phyloP scores from a whole-genome alignment of 148 eudicot genomes.

The Fagopyrum esculentum region DNA sequence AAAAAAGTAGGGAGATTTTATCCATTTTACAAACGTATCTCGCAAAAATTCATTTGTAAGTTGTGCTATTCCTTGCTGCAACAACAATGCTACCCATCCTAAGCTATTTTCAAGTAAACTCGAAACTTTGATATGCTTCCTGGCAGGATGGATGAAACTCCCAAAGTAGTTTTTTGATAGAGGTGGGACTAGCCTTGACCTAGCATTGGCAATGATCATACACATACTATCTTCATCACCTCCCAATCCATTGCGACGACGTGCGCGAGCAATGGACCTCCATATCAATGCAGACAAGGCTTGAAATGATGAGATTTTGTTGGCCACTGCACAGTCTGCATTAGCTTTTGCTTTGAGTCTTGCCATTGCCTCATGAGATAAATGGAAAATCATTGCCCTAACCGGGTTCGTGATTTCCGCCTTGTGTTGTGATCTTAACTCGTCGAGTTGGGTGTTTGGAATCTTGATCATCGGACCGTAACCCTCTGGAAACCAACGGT shows the following conservation, averaged over 20 bases:
- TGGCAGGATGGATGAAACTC: constrained; percentile 17
- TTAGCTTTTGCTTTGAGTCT: constrained; percentile 51
- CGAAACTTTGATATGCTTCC: neutral
- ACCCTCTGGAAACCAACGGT: constrained; percentile 27
- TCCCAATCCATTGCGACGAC: constrained; percentile 8
- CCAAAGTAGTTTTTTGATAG: constrained; percentile 50
- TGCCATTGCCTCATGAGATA: constrained; percentile 43
- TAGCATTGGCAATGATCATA: constrained; percentile 45
- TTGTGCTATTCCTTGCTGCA: neutral
- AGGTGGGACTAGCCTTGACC: constrained; percentile 27
- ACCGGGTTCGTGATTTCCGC: constrained; percentile 15
- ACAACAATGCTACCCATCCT: neutral
- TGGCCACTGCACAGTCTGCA: neutral
- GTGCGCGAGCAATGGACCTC: constrained; percentile 57
- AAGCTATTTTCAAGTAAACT: neutral
- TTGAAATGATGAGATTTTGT: constrained; percentile 57
- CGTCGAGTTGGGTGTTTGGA: constrained; percentile 29
- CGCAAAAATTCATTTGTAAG: neutral
- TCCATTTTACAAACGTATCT: neutral
- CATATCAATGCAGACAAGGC: constrained; percentile 64
- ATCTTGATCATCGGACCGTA: constrained; percentile 19
- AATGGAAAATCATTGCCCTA: constrained; percentile 53
- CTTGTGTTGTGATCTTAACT: constrained; percentile 16
- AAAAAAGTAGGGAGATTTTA: neutral
- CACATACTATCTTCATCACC: constrained; percentile 36